Conservation (phyloP, 225 moss, liverwort and hornwort genomes). For the Pseudoscleropodium purum region DNA sequence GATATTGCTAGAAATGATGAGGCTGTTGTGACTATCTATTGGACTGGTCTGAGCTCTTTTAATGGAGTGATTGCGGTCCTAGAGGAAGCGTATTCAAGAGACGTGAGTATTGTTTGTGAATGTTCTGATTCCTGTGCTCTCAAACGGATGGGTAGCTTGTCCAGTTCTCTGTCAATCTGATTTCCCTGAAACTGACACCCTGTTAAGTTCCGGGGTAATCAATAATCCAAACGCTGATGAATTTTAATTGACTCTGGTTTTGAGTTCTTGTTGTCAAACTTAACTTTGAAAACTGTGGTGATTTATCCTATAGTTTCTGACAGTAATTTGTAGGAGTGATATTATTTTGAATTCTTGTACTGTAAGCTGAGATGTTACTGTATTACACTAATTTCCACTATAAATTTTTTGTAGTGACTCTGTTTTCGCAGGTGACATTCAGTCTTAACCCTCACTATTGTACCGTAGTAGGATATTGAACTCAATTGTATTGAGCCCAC, state of each 20-base stretch:
- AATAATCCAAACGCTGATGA: neutral
- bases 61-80: neutral
- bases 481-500: neutral
- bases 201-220: neutral
- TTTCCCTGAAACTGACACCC: neutral
- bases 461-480: neutral
- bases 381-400: neutral
- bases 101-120: neutral
- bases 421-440: neutral
- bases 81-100: neutral
- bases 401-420: neutral
- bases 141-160: neutral
- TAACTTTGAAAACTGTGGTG: neutral
- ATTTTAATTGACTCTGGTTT: neutral
- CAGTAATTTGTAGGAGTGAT: neutral
- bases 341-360: neutral
- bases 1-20: neutral
- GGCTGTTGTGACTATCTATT: neutral
- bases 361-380: neutral
- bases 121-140: neutral
- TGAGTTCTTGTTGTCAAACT: neutral
- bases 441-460: too few relatives aligned
- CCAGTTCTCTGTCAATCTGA: neutral
- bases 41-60: neutral
- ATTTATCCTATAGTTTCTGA: neutral